A percentile compares a stretch with the other conserved stretches of the same genome.
Conservation (phyloP, 2,329 filamentous ascomycete species). For the Claviceps digitariae region DNA sequence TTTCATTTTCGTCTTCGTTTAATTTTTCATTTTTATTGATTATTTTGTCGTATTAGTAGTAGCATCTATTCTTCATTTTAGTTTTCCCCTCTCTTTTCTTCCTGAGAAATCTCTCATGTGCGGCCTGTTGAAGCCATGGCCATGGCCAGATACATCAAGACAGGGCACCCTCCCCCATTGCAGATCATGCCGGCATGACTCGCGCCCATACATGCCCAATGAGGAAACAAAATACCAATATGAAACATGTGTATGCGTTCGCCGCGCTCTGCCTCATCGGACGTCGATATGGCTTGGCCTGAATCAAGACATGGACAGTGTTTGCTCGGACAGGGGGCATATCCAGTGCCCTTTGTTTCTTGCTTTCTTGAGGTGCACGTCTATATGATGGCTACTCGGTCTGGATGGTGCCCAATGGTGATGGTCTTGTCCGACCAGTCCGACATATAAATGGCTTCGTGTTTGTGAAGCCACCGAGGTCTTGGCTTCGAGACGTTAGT, state of each 20-base stretch:
- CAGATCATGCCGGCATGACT: background rate
- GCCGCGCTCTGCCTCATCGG: background rate
- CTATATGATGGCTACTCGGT: background rate
- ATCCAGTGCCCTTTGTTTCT: background rate
- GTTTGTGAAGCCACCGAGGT: background rate
- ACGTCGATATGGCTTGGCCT: background rate
- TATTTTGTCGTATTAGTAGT: background rate
- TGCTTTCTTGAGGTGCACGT: slow-evolving; percentile 1
- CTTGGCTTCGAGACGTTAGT: background rate
- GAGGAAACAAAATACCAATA: background rate
- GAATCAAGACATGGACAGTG: background rate
- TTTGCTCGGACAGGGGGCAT: background rate
- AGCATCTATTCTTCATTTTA: background rate
- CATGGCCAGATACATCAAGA: background rate
- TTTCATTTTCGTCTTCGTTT: background rate
- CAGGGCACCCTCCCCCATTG: background rate
- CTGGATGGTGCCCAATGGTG: background rate
- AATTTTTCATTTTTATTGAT: background rate
- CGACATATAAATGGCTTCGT: background rate
- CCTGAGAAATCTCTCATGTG: background rate
- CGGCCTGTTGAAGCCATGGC: background rate
- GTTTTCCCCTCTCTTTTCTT: background rate
- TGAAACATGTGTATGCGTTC: background rate
- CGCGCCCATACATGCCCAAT: slow-evolving; percentile 2
- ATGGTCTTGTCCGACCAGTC: background rate